Percentiles rank a stretch among this genome's conserved stretches.
Conservation (phyloP, 2,329 filamentous ascomycete species). For the Ramularia collo-cygni region DNA sequence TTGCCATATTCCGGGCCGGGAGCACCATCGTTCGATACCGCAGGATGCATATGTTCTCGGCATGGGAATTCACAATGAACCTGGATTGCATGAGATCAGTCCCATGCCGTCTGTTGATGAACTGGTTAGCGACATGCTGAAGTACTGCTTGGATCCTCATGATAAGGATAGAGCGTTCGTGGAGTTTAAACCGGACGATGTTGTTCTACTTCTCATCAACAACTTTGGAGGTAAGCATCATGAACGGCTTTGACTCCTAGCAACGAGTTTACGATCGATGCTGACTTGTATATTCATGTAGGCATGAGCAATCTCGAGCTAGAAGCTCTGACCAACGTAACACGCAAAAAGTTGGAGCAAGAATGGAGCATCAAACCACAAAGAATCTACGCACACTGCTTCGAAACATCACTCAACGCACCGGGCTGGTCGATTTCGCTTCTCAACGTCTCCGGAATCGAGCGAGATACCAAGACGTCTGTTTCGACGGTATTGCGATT, state of each 20-base stretch:
- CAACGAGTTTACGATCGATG: too few relatives aligned
- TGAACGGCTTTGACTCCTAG: too few relatives aligned
- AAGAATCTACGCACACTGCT: conserved; percentile 42
- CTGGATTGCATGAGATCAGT: conserved; percentile 39
- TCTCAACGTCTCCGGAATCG: conserved; percentile 45
- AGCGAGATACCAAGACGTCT: conserved; percentile 34
- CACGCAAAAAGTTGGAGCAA: conserved; percentile 34
- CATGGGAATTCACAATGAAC: conserved; percentile 44
- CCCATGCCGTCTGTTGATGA: conserved; percentile 45
- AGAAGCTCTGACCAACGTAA: conserved; percentile 41
- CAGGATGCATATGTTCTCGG: conserved; percentile 34
- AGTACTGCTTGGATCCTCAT: conserved; percentile 41
- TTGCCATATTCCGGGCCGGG: conserved; percentile 47
- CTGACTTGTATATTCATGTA: too few relatives aligned
- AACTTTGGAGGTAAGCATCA: conserved; percentile 38
- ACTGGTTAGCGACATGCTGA: conserved; percentile 42
- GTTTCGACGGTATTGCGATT: conserved; percentile 40
- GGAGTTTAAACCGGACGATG: conserved; percentile 39
- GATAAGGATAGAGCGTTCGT: conserved; percentile 46
- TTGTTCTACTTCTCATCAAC: conserved; percentile 42
- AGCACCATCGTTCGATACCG: conserved; percentile 41
- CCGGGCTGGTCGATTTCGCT: conserved; percentile 52
- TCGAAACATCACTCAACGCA: conserved; percentile 50
- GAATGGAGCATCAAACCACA: conserved; percentile 45
- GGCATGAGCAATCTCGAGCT: conserved; percentile 41